Evolutionary conservation across 768 basidiomycete species (phyloP).

Genomic region (Coprinopsis marcescibilis): DNA sequence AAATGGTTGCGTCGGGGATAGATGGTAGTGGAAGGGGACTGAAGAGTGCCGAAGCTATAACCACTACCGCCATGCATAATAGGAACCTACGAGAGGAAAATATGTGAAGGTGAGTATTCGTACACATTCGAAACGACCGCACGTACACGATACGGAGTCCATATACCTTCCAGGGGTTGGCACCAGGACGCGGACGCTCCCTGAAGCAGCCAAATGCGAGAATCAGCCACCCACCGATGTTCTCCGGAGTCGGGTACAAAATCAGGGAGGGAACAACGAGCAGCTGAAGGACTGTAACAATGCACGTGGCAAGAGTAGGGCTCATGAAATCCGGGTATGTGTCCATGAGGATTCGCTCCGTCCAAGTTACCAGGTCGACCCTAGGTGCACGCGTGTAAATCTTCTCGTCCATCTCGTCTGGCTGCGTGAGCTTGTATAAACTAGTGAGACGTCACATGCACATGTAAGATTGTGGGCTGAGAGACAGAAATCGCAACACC

Average conservation of each 20-base stretch:
- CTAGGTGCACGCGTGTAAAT: too few species aligned
- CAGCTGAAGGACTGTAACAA: background rate
- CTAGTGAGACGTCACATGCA: background rate
- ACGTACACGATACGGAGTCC: background rate
- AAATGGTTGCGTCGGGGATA: background rate
- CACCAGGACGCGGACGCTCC: background rate
- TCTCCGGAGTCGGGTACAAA: background rate
- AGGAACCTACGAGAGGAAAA: too few species aligned
- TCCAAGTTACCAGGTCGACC: background rate
- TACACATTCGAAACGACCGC: too few species aligned
- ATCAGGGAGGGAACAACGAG: background rate
- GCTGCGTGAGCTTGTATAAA: background rate
- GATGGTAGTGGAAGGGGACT: background rate
- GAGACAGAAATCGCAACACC: background rate
- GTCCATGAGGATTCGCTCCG: background rate
- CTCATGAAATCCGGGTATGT: background rate
- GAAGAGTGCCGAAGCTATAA: too few species aligned
- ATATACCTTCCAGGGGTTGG: background rate
- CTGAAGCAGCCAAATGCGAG: background rate
- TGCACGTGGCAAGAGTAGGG: background rate
- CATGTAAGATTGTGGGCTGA: background rate
- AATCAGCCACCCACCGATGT: background rate
- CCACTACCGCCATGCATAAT: too few species aligned
- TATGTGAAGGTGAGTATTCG: too few species aligned
- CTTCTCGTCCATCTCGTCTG: background rate